A percentile compares a stretch with the other conserved stretches of the same genome.
These are phyloP conservation scores for Fraxinus excelsior DNA, from an alignment of 257 asterid species.

Conservation along the genomic window DNA sequence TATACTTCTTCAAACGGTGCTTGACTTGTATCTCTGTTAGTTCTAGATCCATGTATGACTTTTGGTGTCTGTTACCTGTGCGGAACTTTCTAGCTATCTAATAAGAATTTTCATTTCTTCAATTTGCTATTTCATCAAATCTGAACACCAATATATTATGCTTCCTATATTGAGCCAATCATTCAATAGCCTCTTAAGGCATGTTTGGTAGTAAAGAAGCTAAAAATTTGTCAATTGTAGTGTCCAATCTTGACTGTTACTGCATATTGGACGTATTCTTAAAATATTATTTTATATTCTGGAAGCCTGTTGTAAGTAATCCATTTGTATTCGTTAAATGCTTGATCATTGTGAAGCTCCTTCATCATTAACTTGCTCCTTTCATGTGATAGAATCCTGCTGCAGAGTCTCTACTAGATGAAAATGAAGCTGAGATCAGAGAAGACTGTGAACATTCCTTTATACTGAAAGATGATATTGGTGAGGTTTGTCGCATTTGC, in stretches of 20 bases:
- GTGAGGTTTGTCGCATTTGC: constrained; percentile 91
- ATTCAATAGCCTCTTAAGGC: not conserved
- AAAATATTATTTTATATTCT: not conserved
- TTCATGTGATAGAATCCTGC: constrained; percentile 52
- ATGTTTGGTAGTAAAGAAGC: not conserved
- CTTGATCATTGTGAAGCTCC: constrained; percentile 2
- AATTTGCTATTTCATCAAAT: not conserved
- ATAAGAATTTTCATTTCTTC: not conserved
- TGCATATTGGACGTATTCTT: not conserved
- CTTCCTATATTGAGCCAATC: not conserved
- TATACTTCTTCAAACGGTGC: not conserved
- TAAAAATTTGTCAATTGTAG: too few relatives aligned
- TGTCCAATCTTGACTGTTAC: not conserved
- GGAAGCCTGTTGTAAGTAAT: not conserved
- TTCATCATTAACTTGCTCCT: constrained; percentile 21
- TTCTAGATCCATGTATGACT: not conserved
- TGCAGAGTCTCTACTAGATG: constrained; percentile 44
- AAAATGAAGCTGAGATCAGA: constrained; percentile 44
- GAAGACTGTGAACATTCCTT: constrained; percentile 86
- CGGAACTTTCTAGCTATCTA: not conserved
- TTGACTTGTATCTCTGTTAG: not conserved
- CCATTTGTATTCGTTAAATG: constrained; percentile 6
- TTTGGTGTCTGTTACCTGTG: not conserved
- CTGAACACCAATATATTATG: not conserved
- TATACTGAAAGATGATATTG: constrained; percentile 86